Base-by-base conservation (phyloP, 2,329 filamentous ascomycete genomes). In the Colletotrichum cereale region DNA sequence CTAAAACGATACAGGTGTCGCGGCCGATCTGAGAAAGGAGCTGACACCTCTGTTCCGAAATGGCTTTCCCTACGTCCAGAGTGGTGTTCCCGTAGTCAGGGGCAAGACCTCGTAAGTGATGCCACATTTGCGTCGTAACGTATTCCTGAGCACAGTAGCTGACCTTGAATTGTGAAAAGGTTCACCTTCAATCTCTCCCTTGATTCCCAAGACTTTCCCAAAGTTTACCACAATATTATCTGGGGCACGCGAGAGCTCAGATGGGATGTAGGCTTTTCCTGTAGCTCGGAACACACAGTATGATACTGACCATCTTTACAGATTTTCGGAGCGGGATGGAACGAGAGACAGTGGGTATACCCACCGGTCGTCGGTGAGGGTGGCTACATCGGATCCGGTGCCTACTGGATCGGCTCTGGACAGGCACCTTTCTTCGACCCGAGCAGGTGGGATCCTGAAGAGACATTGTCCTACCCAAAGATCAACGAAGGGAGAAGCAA, bases 181-280 rank as follows among this genome's bases (percentile, higher is more conserved):
- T 91, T 88, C 74, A 89, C 89, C 0, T 83, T 92, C 38, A 91
- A 90, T 74, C 91, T 90, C 0, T 89, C 86, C 56, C 77, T 92
- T 65, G 91, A 88, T 11, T 36, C 58, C 1, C 73, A 76, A 26
- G 75, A 75, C 36, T 75, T 74, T 21, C 74, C 75, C 0, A 75
- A 73, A 47, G 64, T 76, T 14, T 61, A 63, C 29, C 56, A 66
- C 29, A 73, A 63, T 21, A 62, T 74, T n/a, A 70, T 72, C 24
- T 77, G 72, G 65, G 76, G 75, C 34, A 72, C 74, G 0, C 57
- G 69, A 2, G 71, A 77, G 29, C 38, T 77, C 44, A 70, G 75
- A 3, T 76, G 73, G 70, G 75, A 77, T 60, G 69, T 72, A 64
- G 2, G 65, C 34, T 10, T 5, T 8, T 2, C 8, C 38, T 14